Conservation (phyloP, 768 basidiomycete genomes). For the Leucosporidium yakuticum region DNA sequence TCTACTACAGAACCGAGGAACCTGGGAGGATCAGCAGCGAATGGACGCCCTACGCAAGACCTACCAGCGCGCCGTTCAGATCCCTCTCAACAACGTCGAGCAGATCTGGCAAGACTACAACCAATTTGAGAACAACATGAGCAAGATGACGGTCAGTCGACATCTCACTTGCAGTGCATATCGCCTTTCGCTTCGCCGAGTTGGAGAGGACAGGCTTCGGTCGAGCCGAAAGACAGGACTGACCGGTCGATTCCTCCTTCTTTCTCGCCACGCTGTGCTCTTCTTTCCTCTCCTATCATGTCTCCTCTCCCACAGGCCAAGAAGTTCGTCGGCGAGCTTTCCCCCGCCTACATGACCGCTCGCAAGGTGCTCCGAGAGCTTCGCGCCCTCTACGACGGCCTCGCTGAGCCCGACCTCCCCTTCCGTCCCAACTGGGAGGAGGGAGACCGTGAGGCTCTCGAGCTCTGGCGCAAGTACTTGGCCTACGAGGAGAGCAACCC, state of each 20-base stretch:
- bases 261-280: neutral
- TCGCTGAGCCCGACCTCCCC: conserved; percentile 59
- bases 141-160: conserved; percentile 66
- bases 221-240: neutral
- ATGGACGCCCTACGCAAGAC: conserved; percentile 87
- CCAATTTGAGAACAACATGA: conserved; percentile 78
- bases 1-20: conserved; percentile 59
- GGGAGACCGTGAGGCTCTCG: conserved; percentile 66
- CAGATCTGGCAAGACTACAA: conserved; percentile 89
- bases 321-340: conserved; percentile 89
- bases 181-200: too few relatives aligned
- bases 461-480: conserved; percentile 82
- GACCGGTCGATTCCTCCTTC: neutral
- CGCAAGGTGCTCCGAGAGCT: conserved; percentile 79
- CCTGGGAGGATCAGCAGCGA: conserved; percentile 94
- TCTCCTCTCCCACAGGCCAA: conserved; percentile 58
- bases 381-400: conserved; percentile 55
- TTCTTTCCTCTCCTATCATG: neutral
- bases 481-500: conserved; percentile 96
- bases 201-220: neutral
- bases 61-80: conserved; percentile 88
- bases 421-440: conserved; percentile 69
- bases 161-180: too few relatives aligned
- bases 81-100: conserved; percentile 90
- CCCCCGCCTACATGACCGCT: conserved; percentile 90